Base-by-base conservation (phyloP, 2,329 filamentous ascomycete species). In the Sporothrix pseudoabietina region DNA sequence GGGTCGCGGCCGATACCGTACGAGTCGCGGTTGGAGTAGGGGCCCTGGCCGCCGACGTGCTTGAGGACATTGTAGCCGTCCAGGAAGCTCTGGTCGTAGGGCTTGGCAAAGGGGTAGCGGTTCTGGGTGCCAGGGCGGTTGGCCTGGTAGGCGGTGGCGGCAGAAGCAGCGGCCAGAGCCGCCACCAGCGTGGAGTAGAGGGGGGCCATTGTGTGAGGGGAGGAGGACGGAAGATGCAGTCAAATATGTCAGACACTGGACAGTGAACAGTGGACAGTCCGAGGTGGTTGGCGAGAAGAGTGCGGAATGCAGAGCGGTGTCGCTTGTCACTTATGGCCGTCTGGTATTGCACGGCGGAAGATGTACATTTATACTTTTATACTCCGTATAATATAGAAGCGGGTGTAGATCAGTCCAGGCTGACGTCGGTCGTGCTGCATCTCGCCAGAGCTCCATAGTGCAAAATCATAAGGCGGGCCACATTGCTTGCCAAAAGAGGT, bases 1-100 rank as follows among this genome's bases (percentile, higher is more conserved):
- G 87, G 82, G 7, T 86, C 83, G 49, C 85, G 81, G 0, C 86
- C 85, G 72, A 91, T 87, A 19, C 81, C 83, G 74, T 87, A 74
- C 9, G 74, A 75, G 32, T 68, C 55, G 49, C 74, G 74, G 73
- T 75, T 75, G 22, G 71, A 72, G 69, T 75, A 75, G 0, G 74
- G 74, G 6, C 74, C 73, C 61, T 73, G 65, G 54, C 74, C 73
- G 39, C 74, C 74, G 26, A 70, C 26, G 57, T 75, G 74, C 71
- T 75, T 75, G 26, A 75, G 74, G 4, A 73, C 22, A 1, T 32
- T 69, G 71, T 75, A 75, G 65, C 71, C 74, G 35, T 75, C 74
- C 1, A 73, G 73, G 35, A 75, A 72, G 8, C 69, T 68, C 63
- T 75, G 74, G 52, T 70, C 71, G 41, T 73, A 75, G 1, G 73